These are phyloP conservation scores for Salvia miltiorrhiza DNA, from an alignment of 257 asterid species.

Conservation along the genomic window DNA sequence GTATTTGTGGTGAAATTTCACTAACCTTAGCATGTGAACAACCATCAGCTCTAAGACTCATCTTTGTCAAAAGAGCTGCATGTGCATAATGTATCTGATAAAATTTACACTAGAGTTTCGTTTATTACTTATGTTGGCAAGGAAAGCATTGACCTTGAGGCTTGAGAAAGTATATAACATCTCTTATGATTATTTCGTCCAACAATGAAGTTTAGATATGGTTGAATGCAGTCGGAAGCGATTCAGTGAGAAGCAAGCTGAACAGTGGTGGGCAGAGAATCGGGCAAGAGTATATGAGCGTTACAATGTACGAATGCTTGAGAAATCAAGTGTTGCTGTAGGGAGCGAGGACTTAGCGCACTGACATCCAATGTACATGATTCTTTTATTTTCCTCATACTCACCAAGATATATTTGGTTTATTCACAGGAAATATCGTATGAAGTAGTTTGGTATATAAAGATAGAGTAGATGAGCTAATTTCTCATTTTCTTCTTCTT, in stretches of 20 bases:
- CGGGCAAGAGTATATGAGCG: slow-evolving; percentile 59
- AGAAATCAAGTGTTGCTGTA: slow-evolving; percentile 54
- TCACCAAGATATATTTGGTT: slow-evolving; percentile 4
- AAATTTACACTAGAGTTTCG: neutral
- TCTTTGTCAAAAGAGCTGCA: neutral
- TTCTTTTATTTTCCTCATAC: neutral
- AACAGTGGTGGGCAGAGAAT: slow-evolving; percentile 82
- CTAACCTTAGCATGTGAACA: no score
- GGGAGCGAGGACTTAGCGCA: slow-evolving; percentile 5
- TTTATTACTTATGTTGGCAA: neutral
- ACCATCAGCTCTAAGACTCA: neutral
- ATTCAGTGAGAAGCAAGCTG: slow-evolving; percentile 83
- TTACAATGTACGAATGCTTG: slow-evolving; percentile 60
- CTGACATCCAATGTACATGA: slow-evolving; percentile 34
- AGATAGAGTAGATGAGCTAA: slow-evolving; percentile 26
- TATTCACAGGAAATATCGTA: slow-evolving; percentile 25
- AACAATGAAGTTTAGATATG: slow-evolving; percentile 22
- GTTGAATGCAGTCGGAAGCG: slow-evolving; percentile 81
- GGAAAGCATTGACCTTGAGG: neutral
- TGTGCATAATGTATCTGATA: neutral
- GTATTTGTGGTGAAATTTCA: no score
- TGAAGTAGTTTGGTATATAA: slow-evolving; percentile 21
- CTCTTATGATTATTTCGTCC: neutral
- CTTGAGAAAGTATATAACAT: neutral
- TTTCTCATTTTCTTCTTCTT: neutral